Evolutionary conservation across 108 stramenopile genomes (phyloP).

Genomic region (Nitzschia inconspicua): DNA sequence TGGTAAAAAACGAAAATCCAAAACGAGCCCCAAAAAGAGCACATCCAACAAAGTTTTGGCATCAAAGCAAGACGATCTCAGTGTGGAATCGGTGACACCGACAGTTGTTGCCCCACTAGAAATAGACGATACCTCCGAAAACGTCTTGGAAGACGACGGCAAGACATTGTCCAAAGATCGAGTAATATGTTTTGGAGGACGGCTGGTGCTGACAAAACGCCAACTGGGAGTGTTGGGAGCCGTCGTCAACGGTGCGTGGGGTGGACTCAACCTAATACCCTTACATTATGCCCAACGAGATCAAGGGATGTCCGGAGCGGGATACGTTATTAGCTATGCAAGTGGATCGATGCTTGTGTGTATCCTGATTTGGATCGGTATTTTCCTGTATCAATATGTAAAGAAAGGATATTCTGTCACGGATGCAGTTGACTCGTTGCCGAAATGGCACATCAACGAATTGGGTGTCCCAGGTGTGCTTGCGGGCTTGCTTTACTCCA

Average conservation of each 20-base stretch:
- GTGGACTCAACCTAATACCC: slow-evolving; percentile 49
- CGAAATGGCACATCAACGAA: slow-evolving; percentile 45
- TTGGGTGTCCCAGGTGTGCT: slow-evolving; percentile 40
- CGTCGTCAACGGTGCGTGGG: slow-evolving; percentile 49
- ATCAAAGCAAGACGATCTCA: no score
- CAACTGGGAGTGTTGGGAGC: slow-evolving; percentile 52
- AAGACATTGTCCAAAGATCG: slow-evolving; percentile 11
- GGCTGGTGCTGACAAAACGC: slow-evolving; percentile 35
- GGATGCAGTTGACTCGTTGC: slow-evolving; percentile 44
- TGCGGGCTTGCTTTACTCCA: slow-evolving; percentile 51
- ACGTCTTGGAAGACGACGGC: not conserved
- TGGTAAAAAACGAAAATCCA: no score
- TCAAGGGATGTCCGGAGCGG: slow-evolving; percentile 23
- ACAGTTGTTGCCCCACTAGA: slow-evolving; percentile 13
- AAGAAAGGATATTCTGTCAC: not conserved
- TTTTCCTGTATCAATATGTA: slow-evolving; percentile 30
- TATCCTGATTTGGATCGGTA: slow-evolving; percentile 32
- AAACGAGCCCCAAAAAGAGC: no score
- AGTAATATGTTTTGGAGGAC: slow-evolving; percentile 21
- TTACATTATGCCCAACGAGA: slow-evolving; percentile 46
- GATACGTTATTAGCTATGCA: slow-evolving; percentile 43
- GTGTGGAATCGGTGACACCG: no score
- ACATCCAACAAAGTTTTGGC: no score
- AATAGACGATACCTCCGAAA: slow-evolving; percentile 1
- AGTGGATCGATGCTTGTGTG: slow-evolving; percentile 47